These are phyloP conservation scores for Macrocybe sp. DNA, from an alignment of 1,284 basidiomycete species.

Conservation along the genomic window DNA sequence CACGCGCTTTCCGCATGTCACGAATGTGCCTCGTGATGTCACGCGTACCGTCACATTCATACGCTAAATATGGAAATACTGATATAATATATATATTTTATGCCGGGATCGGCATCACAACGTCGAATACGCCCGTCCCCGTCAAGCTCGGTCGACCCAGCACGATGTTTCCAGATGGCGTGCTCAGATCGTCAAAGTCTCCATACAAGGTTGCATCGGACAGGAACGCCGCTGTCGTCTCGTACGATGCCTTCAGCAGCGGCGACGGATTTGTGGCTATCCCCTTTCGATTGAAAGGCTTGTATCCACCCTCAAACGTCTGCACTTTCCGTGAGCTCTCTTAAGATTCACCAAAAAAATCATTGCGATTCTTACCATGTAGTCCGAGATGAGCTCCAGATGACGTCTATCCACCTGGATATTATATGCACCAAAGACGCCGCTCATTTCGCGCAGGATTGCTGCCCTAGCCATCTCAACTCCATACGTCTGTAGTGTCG, in stretches of 20 bases:
- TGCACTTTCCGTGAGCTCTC: slow-evolving; percentile 25
- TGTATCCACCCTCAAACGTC: slow-evolving; percentile 97
- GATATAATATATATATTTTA: slow-evolving; percentile 9
- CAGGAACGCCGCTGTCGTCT: slow-evolving; percentile 95
- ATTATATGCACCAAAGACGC: slow-evolving; percentile 95
- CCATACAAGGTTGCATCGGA: slow-evolving; percentile 93
- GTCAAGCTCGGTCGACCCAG: slow-evolving; percentile 79
- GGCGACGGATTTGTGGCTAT: slow-evolving; percentile 90
- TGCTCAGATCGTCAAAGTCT: slow-evolving; percentile 89
- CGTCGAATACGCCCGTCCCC: slow-evolving; percentile 89
- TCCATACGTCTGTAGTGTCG: slow-evolving; percentile 89
- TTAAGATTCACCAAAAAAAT: slow-evolving; percentile 9
- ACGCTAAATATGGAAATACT: slow-evolving; percentile 4
- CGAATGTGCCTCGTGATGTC: slow-evolving; percentile 10
- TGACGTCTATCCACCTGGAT: slow-evolving; percentile 96
- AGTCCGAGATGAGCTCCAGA: slow-evolving; percentile 96
- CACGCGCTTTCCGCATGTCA: slow-evolving; percentile 6
- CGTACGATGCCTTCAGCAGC: slow-evolving; percentile 94
- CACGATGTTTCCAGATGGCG: slow-evolving; percentile 90
- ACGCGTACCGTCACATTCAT: slow-evolving; percentile 15
- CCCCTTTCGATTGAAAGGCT: slow-evolving; percentile 96
- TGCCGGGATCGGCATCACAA: slow-evolving; percentile 51
- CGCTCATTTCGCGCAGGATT: slow-evolving; percentile 87
- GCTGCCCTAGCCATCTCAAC: slow-evolving; percentile 96
- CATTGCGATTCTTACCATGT: slow-evolving; percentile 70